phyloP scores from a whole-genome alignment of 106 monocot species.

The Dactylorhiza incarnata region DNA sequence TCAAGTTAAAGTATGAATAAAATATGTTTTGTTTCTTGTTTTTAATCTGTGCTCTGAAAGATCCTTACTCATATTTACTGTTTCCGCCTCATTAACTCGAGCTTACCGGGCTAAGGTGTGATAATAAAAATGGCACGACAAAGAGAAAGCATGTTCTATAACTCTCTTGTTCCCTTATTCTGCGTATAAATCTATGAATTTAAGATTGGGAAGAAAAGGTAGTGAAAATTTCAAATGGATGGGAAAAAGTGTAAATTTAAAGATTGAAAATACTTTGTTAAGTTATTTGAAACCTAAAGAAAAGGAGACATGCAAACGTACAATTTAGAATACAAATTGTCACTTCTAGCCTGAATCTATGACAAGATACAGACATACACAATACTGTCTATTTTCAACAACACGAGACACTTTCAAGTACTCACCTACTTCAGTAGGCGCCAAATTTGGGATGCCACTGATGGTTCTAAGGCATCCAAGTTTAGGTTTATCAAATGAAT shows the following conservation, averaged over 20 bases:
- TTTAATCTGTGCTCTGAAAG: too few relatives aligned
- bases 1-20: too few relatives aligned
- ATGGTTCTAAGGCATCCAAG: background rate
- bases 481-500: background rate
- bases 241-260: background rate
- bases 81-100: too few relatives aligned
- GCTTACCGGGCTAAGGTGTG: too few relatives aligned
- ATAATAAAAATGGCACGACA: too few relatives aligned
- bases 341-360: background rate
- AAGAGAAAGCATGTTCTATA: too few relatives aligned
- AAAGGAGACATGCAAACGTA: background rate
- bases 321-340: background rate
- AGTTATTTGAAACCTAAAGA: background rate
- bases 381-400: background rate
- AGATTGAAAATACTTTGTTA: background rate
- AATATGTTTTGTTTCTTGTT: too few relatives aligned
- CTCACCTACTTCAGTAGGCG: background rate
- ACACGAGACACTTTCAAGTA: background rate
- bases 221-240: too few relatives aligned
- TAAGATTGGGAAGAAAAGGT: too few relatives aligned
- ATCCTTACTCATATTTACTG: too few relatives aligned
- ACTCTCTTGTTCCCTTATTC: too few relatives aligned
- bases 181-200: too few relatives aligned
- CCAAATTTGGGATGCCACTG: background rate
- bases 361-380: background rate